Percentiles rank a stretch among this genome's conserved stretches.
Conservation (phyloP, 495 filamentous ascomycete genomes). For the Staphylotrichum tortipilum region DNA sequence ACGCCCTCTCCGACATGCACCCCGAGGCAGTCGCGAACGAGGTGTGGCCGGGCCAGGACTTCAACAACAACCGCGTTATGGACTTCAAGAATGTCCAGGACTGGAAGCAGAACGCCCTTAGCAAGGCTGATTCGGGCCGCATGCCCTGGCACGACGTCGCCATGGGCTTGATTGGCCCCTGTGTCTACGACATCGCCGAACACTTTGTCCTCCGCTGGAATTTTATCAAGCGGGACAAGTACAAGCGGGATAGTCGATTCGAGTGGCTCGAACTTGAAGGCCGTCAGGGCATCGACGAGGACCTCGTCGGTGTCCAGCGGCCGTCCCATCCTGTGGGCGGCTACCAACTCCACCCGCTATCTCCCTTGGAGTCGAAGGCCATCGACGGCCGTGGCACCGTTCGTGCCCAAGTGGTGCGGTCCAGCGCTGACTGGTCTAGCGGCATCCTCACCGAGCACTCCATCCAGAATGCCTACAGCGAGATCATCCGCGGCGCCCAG, state of each 20-base stretch:
- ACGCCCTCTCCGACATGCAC: conserved; percentile 79
- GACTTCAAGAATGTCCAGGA: conserved; percentile 86
- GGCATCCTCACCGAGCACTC: conserved; percentile 82
- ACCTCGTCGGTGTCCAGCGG: conserved; percentile 76
- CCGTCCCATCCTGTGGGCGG: conserved; percentile 79
- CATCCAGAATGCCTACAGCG: conserved; percentile 86
- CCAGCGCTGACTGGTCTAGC: conserved; percentile 90
- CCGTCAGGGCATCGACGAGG: conserved; percentile 70
- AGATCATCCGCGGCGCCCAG: conserved; percentile 73
- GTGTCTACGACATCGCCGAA: conserved; percentile 89
- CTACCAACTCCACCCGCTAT: conserved; percentile 73
- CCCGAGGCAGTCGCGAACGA: conserved; percentile 74
- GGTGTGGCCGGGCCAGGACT: conserved; percentile 92
- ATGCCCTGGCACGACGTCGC: conserved; percentile 98
- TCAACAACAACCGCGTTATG: conserved; percentile 92
- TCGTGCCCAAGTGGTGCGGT: conserved; percentile 74
- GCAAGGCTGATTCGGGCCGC: conserved; percentile 81
- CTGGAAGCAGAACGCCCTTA: conserved; percentile 90
- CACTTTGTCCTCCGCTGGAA: conserved; percentile 97
- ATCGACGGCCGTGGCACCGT: conserved; percentile 54
- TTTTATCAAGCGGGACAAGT: conserved; percentile 94
- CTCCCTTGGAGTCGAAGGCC: conserved; percentile 45
- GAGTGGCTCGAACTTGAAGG: conserved; percentile 80
- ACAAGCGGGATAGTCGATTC: conserved; percentile 72
- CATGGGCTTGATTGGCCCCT: conserved; percentile 81